Percentiles rank a stretch among this genome's conserved stretches.
Conservation (phyloP, 2,329 filamentous ascomycete genomes). For the Pleoardoris graminearum region DNA sequence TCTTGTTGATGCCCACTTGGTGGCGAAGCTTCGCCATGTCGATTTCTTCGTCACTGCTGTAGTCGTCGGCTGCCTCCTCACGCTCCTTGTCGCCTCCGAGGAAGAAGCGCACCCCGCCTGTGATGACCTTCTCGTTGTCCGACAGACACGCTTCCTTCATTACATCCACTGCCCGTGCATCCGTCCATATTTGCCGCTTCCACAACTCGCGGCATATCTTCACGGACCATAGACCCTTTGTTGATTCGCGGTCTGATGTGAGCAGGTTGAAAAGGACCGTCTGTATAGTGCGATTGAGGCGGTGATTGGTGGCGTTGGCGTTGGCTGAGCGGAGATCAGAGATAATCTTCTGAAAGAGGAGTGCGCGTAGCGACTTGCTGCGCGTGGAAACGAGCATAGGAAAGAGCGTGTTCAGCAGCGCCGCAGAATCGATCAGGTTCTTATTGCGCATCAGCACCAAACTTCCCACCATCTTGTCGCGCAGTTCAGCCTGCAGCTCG, state of each 20-base stretch:
- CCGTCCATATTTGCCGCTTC: slow-evolving; percentile 95
- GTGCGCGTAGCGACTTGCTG: slow-evolving; percentile 81
- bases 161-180: slow-evolving; percentile 91
- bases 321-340: slow-evolving; percentile 89
- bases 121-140: slow-evolving; percentile 89
- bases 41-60: slow-evolving; percentile 69
- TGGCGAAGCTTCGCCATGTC: slow-evolving; percentile 84
- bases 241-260: slow-evolving; percentile 79
- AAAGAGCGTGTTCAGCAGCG: slow-evolving; percentile 86
- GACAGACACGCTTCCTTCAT: slow-evolving; percentile 93
- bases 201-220: slow-evolving; percentile 94
- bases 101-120: slow-evolving; percentile 90
- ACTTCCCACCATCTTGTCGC: slow-evolving; percentile 93
- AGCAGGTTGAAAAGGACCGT: slow-evolving; percentile 76
- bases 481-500: slow-evolving; percentile 77
- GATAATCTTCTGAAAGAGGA: slow-evolving; percentile 89
- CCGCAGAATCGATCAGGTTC: slow-evolving; percentile 82
- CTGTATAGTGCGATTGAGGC: slow-evolving; percentile 89
- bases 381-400: slow-evolving; percentile 90
- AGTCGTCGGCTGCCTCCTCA: slow-evolving; percentile 84
- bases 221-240: slow-evolving; percentile 92
- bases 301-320: slow-evolving; percentile 84
- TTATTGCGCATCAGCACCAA: slow-evolving; percentile 87
- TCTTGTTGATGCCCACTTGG: slow-evolving; percentile 92
- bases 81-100: slow-evolving; percentile 93